A percentile compares a stretch with the other conserved stretches of the same genome.
phyloP scores from a whole-genome alignment of 2,329 filamentous ascomycete genomes.

The Fusarium foetens region DNA sequence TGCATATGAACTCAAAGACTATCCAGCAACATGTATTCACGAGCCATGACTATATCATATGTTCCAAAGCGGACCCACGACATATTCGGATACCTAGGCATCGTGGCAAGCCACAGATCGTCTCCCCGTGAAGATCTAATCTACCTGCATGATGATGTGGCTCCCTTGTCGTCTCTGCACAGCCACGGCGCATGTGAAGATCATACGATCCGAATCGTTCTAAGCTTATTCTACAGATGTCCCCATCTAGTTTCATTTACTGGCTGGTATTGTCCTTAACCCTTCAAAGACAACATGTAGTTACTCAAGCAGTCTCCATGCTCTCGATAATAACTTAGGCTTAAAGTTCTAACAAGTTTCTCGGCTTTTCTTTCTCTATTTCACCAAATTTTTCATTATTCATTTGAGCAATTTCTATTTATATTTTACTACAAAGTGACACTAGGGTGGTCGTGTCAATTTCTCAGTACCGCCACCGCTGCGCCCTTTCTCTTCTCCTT shows the following conservation, averaged over 20 bases:
- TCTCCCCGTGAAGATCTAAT: neutral
- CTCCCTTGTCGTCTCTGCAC: neutral
- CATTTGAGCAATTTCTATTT: neutral
- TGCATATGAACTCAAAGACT: neutral
- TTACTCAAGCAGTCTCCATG: neutral
- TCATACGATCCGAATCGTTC: neutral
- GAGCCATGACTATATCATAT: neutral
- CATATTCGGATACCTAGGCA: neutral
- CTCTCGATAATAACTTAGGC: neutral
- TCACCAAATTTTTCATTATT: neutral
- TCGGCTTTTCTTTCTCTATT: too few species aligned
- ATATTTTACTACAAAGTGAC: neutral
- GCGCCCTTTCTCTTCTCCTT: neutral
- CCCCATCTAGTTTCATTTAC: neutral
- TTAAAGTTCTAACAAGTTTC: too few species aligned
- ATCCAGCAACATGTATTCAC: fast-evolving
- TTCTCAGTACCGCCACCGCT: neutral
- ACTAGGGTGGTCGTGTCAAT: neutral
- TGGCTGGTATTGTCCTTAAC: fast-evolving
- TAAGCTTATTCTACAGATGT: neutral
- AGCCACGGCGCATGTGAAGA: neutral
- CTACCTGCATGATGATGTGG: neutral
- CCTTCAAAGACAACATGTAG: neutral
- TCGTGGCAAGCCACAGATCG: neutral
- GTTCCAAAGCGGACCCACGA: neutral